Base-by-base conservation (phyloP, 1,284 basidiomycete genomes). In the Austroboletus novae-zelandiae region DNA sequence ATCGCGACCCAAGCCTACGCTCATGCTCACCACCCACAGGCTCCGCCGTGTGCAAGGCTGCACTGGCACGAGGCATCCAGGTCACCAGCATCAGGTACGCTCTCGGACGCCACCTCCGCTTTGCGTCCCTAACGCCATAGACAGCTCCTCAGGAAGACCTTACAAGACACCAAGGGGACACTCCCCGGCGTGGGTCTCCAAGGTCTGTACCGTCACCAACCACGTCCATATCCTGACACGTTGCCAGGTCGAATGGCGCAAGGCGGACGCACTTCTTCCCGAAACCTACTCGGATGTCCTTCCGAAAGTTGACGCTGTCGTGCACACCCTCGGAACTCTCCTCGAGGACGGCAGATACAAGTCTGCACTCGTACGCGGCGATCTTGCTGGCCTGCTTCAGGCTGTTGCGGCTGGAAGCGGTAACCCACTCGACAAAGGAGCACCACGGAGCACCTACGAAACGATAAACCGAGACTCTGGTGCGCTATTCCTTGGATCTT, bases 261-360 rank as follows among this genome's bases (percentile, higher is more conserved):
- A 75, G 54, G 94, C 83, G 17, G 82, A 89, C 53, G 93, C 92
- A 5, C 80, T 94, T 48, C 72, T 83, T 40, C 93, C 94, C 0
- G 72, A 82, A 45, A 78, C 85, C 10, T 97, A 94, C 70, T 73
- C 77, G 14, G 74, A 83, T 49, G 73, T 94, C 17, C 75, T 96
- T 32, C 75, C 81, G 3, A 70, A 70, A 46, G 80, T 79, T 27
- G 80, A 81, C 14, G 93, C 90, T 4, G 89, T 97, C 23, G 93
- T 98, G 34, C 94, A 98, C 66, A 96, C 97, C 1, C 79, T 98
- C n/a, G 96, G 96, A 39, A 93, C 89, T 36, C 81, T 99, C 44
- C 76, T 98, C 43, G 93, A 97, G 68, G 82, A 85, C 59, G 75
- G 76, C 6, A 76, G 75, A 39, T 99, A 99, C 78, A 99, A 99